Base-by-base conservation (phyloP, 768 basidiomycete species). In the Collybia mongolica region DNA sequence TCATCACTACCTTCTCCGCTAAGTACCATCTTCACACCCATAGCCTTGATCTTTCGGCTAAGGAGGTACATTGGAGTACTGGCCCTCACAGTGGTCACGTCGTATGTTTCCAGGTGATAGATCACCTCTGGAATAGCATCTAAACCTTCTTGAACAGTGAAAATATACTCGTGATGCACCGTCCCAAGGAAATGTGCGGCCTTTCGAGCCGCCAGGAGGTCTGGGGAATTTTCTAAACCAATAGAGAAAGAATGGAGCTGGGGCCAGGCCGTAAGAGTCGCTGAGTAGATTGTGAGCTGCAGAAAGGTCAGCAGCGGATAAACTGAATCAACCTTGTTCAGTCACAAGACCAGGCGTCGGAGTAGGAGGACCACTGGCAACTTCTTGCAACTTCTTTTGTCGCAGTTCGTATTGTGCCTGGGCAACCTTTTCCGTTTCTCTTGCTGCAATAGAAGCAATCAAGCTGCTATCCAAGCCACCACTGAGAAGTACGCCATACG, bases 21-120 rank as follows among this genome's bases (percentile, higher is more conserved):
- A 29, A 98, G 78, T 14, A 99, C 97, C 97, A 99, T 99, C 75
- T 99, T 99, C 46, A 99, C 97, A 51, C 97, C 97, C 91, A 93
- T 98, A 3, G 97, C 96, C 73, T 98, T 99, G 75, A 99, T 95
- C 74, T 99, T 98, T 43, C 97, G 82, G 65, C 90, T 93, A 52
- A 99, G 83, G 23, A 99, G 84, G 70, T 98, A 98, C 97, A 99
- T 99, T 2, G 97, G 97, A 3, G 95, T 98, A 60, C 90, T 93
- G 7, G 97, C 97, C 42, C 97, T 88, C 43, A 98, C 92, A 35
- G 97, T 99, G 23, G 97, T 99, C 50, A 99, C 97, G 67, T 99
- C 97, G 70, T 93, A 98, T 1, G 97, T 98, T 73, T 99, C 97
- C 29, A 99, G 83, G 64, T 98, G 96, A 69, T 98, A 88, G 56